Percentiles rank a stretch among this genome's conserved stretches.
Evolutionary conservation across 805 yeast species (phyloP).

Genomic region (Barnettozyma californica): DNA sequence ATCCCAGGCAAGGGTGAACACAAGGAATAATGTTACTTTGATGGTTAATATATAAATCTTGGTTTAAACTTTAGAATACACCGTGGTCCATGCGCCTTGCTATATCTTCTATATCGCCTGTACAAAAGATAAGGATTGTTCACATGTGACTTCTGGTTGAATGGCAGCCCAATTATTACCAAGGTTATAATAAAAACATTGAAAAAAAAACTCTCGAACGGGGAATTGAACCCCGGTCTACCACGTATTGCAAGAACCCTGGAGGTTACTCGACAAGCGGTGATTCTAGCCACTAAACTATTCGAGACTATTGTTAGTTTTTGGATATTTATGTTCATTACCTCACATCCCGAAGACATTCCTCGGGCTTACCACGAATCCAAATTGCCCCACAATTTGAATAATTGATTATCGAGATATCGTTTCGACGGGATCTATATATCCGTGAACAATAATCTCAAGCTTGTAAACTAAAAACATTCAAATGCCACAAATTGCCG

Average conservation of each 20-base stretch:
- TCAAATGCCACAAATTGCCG: neutral
- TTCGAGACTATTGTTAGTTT: neutral
- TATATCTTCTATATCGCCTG: no score
- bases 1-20: constrained; percentile 10
- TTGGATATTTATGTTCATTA: no score
- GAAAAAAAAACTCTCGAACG: neutral
- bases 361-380: no score
- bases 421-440: neutral
- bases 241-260: neutral
- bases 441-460: no score
- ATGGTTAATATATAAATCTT: no score
- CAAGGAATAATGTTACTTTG: neutral
- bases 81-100: neutral
- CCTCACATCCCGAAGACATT: no score
- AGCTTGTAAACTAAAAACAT: neutral
- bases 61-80: neutral
- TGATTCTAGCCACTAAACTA: constrained; percentile 1
- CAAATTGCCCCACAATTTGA: neutral
- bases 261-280: neutral
- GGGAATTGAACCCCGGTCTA: constrained; percentile 1
- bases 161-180: no score
- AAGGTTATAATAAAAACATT: no score
- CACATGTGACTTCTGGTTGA: no score
- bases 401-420: no score
- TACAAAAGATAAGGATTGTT: no score